Conservation (phyloP, 2,329 filamentous ascomycete species). For the Xylariaceae sp. region DNA sequence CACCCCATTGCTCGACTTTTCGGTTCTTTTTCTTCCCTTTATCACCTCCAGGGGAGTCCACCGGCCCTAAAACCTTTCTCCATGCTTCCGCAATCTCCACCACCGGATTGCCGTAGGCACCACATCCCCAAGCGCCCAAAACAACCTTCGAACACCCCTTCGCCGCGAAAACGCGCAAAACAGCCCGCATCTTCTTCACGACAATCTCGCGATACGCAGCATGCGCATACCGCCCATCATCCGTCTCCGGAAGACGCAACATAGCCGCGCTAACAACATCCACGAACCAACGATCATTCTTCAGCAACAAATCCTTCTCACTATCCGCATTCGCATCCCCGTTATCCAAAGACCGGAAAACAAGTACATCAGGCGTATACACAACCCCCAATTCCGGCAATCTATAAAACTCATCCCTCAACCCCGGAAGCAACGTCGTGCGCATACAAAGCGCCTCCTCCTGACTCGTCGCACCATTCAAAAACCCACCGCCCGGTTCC, state of each 20-base stretch:
- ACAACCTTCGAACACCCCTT: conserved; percentile 47
- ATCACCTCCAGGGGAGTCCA: background rate
- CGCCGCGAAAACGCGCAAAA: conserved; percentile 46
- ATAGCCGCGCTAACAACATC: conserved; percentile 55
- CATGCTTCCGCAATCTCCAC: conserved; percentile 53
- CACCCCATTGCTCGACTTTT: conserved; percentile 34
- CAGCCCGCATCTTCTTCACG: conserved; percentile 51
- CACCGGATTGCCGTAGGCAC: conserved; percentile 58
- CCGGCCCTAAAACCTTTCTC: conserved; percentile 38
- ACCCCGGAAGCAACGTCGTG: conserved; percentile 54
- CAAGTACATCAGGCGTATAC: conserved; percentile 54
- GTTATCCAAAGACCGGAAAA: conserved; percentile 41
- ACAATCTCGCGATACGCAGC: conserved; percentile 47
- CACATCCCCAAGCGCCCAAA: conserved; percentile 61
- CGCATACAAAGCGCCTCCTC: conserved; percentile 59
- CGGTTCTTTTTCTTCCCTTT: conserved; percentile 18
- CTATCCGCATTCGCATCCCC: conserved; percentile 18
- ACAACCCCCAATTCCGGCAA: conserved; percentile 53
- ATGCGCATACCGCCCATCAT: conserved; percentile 38
- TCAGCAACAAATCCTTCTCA: conserved; percentile 35
- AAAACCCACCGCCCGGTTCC: conserved; percentile 55
- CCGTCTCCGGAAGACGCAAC: conserved; percentile 51
- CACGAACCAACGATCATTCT: conserved; percentile 51
- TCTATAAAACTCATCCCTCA: conserved; percentile 54
- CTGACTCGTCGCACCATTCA: conserved; percentile 54